Evolutionary conservation across 495 filamentous ascomycete genomes (phyloP).

Genomic region (Penicillium egyptiacum): DNA sequence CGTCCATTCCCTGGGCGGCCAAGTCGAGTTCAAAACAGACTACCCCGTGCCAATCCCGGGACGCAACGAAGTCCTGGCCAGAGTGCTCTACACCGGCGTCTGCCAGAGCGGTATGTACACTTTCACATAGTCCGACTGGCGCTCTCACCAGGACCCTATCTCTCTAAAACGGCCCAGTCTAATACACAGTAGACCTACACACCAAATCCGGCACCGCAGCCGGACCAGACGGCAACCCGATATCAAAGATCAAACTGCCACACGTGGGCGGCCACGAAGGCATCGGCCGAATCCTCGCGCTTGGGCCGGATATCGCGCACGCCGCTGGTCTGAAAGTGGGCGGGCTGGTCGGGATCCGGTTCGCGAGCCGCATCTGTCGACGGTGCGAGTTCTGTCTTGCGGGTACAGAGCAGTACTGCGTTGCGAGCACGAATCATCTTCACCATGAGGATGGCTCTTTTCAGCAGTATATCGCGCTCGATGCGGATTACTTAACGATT

Average conservation of each 20-base stretch:
- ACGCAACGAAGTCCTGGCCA: slow-evolving; percentile 49
- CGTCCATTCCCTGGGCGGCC: slow-evolving; percentile 43
- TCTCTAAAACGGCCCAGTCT: neutral
- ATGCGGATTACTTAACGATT: slow-evolving; percentile 48
- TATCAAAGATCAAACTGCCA: slow-evolving; percentile 48
- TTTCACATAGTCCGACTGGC: neutral
- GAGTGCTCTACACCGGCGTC: slow-evolving; percentile 50
- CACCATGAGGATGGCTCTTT: slow-evolving; percentile 53
- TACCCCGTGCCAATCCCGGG: slow-evolving; percentile 48
- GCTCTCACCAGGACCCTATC: neutral
- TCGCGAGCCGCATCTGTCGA: slow-evolving; percentile 46
- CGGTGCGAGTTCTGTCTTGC: slow-evolving; percentile 50
- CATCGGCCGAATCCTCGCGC: slow-evolving; percentile 42
- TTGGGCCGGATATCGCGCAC: slow-evolving; percentile 38
- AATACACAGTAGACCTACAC: slow-evolving; percentile 40
- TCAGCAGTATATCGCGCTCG: slow-evolving; percentile 47
- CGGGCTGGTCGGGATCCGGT: slow-evolving; percentile 47
- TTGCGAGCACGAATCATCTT: slow-evolving; percentile 47
- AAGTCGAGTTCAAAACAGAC: slow-evolving; percentile 45
- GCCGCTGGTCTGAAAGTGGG: slow-evolving; percentile 37
- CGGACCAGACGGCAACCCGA: slow-evolving; percentile 44
- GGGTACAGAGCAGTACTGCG: slow-evolving; percentile 47
- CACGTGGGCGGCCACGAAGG: slow-evolving; percentile 54
- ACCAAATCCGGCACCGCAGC: slow-evolving; percentile 48
- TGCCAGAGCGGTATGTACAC: slow-evolving; percentile 47